Conservation (phyloP, 2,329 filamentous ascomycete genomes). For the Clathrospora elynae region DNA sequence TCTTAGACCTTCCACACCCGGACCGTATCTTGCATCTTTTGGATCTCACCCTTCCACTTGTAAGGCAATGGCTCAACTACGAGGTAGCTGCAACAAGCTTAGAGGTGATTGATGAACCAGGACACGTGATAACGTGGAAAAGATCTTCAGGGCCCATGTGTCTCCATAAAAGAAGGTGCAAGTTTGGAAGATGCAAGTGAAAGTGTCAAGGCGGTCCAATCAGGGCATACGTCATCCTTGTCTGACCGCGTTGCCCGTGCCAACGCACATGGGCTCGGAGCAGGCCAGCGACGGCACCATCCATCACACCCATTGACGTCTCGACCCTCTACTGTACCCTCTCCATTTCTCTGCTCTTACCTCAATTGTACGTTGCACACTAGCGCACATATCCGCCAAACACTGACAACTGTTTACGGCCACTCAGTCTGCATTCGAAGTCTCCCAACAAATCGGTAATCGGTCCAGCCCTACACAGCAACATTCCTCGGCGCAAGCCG, state of each 20-base stretch:
- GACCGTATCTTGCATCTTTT: neutral
- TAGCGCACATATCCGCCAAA: no score
- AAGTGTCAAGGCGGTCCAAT: constrained; percentile 1
- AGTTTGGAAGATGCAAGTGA: constrained; percentile 3
- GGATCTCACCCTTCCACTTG: neutral
- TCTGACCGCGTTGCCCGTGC: constrained; percentile 7
- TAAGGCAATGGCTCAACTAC: constrained; percentile 3
- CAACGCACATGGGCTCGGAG: no score
- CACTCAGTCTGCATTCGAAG: neutral
- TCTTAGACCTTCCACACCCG: no score
- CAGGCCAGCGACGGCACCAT: no score
- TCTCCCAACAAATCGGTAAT: constrained; percentile 4
- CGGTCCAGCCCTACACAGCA: constrained; percentile 11
- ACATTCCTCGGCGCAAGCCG: constrained; percentile 16
- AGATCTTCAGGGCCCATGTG: constrained; percentile 12
- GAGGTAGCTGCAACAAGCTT: no score
- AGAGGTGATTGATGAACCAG: no score
- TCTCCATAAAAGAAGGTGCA: constrained; percentile 2
- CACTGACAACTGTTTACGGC: neutral
- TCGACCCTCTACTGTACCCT: no score
- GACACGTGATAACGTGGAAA: no score
- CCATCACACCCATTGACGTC: constrained; percentile 14
- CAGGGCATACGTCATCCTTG: constrained; percentile 7
- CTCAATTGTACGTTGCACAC: no score
- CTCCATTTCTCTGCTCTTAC: no score